Evolutionary conservation across 768 basidiomycete genomes (phyloP).

Genomic region (Tylopilus felleus): DNA sequence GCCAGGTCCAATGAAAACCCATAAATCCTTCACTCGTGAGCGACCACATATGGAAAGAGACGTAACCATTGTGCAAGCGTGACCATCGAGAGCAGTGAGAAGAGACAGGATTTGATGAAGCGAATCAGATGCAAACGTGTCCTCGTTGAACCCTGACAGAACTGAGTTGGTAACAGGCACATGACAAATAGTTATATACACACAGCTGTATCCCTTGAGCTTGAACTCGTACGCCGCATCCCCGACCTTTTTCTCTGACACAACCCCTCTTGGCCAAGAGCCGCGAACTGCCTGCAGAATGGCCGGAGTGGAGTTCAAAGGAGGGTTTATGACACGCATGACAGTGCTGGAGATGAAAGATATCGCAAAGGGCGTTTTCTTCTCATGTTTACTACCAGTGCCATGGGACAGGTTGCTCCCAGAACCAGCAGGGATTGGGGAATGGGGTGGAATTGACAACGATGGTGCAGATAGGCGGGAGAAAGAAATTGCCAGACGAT

Average conservation of each 20-base stretch:
- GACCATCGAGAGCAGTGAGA: constrained; percentile 61
- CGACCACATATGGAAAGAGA: constrained; percentile 71
- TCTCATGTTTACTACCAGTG: constrained; percentile 29
- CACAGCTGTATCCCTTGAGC: constrained; percentile 78
- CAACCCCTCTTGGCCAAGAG: constrained; percentile 78
- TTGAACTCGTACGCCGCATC: constrained; percentile 76
- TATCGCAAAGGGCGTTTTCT: constrained; percentile 60
- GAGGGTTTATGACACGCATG: constrained; percentile 75
- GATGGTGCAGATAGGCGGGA: constrained; percentile 43
- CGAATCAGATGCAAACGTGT: constrained; percentile 72
- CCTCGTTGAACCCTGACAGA: constrained; percentile 69
- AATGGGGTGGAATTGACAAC: constrained; percentile 37
- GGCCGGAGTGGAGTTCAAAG: constrained; percentile 71
- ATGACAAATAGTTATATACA: constrained; percentile 24
- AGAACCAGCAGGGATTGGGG: constrained; percentile 40
- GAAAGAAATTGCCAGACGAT: constrained; percentile 68
- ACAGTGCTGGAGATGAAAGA: constrained; percentile 67
- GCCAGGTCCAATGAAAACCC: constrained; percentile 67
- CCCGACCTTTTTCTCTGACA: constrained; percentile 72
- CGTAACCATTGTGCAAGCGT: constrained; percentile 64
- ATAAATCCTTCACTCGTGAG: constrained; percentile 72
- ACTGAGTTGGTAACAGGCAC: constrained; percentile 18
- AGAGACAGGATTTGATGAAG: constrained; percentile 67
- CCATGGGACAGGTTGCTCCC: constrained; percentile 38
- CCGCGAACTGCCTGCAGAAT: constrained; percentile 75